Percentiles rank a stretch among this genome's conserved stretches.
These are phyloP conservation scores for Candolleomyces eurysporus DNA, from an alignment of 768 basidiomycete species.

Conservation along the genomic window DNA sequence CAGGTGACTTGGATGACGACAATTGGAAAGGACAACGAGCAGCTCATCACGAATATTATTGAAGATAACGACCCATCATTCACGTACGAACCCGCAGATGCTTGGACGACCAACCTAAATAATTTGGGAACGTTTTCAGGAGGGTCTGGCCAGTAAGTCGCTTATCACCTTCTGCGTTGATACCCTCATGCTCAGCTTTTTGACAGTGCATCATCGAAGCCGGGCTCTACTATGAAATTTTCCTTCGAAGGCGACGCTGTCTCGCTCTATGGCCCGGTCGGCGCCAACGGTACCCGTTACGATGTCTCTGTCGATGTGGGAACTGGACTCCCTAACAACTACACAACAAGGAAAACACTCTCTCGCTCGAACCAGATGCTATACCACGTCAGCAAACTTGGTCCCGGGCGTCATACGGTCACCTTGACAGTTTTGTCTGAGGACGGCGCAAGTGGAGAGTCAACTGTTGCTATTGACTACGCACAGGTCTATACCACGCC, in stretches of 20 bases:
- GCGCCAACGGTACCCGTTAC: conserved; percentile 28
- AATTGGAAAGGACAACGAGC: conserved; percentile 24
- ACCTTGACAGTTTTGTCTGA: conserved; percentile 11
- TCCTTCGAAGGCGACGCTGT: conserved; percentile 32
- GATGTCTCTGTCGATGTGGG: conserved; percentile 26
- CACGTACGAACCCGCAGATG: conserved; percentile 26
- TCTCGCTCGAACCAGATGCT: conserved; percentile 27
- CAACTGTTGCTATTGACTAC: conserved; percentile 27
- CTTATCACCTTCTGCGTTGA: neutral
- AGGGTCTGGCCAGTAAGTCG: conserved; percentile 43
- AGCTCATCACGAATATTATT: conserved; percentile 22
- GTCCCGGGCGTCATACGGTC: conserved; percentile 25
- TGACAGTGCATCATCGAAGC: conserved; percentile 14
- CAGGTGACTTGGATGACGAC: conserved; percentile 33
- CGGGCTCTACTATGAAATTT: conserved; percentile 19
- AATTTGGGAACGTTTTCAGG: conserved; percentile 41
- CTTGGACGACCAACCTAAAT: conserved; percentile 32
- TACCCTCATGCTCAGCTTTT: neutral
- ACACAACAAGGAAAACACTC: conserved; percentile 17
- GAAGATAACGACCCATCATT: conserved; percentile 38
- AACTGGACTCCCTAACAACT: conserved; percentile 12
- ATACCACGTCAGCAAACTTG: conserved; percentile 26
- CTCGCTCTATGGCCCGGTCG: conserved; percentile 38
- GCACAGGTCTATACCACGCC: conserved; percentile 26
- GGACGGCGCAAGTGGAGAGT: conserved; percentile 9